Evolutionary conservation across 345 rosid genomes (phyloP).

Genomic region (Acer yangbiense): DNA sequence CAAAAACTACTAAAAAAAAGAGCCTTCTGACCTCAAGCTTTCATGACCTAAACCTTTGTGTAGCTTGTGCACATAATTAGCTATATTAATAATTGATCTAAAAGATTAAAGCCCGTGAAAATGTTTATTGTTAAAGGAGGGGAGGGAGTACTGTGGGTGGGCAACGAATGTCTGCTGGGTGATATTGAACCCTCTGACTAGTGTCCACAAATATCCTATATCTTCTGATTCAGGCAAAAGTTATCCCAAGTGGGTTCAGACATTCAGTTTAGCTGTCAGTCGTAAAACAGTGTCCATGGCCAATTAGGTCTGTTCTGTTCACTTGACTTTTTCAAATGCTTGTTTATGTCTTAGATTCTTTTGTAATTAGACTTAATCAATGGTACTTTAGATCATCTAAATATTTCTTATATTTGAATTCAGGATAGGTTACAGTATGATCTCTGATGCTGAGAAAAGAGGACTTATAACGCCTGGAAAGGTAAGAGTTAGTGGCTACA

Average conservation of each 20-base stretch:
- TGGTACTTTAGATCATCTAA: background rate
- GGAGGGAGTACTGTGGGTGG: background rate
- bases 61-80: conserved; percentile 6
- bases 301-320: background rate
- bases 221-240: background rate
- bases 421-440: conserved; percentile 94
- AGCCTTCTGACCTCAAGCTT: conserved; percentile 10
- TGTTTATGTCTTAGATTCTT: background rate
- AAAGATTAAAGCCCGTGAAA: background rate
- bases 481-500: conserved; percentile 44
- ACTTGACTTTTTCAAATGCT: background rate
- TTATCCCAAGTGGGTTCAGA: background rate
- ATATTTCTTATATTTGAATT: conserved; percentile 18
- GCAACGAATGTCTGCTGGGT: background rate
- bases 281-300: background rate
- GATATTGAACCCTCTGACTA: background rate
- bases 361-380: background rate
- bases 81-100: background rate
- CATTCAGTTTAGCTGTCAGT: background rate
- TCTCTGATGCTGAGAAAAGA: conserved; percentile 83
- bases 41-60: conserved; percentile 1
- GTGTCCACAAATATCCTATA: background rate
- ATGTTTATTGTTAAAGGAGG: background rate
- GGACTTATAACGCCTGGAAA: conserved; percentile 80
- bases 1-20: background rate